Conservation (phyloP, 2,329 filamentous ascomycete species). For the Parastagonospora avenae region DNA sequence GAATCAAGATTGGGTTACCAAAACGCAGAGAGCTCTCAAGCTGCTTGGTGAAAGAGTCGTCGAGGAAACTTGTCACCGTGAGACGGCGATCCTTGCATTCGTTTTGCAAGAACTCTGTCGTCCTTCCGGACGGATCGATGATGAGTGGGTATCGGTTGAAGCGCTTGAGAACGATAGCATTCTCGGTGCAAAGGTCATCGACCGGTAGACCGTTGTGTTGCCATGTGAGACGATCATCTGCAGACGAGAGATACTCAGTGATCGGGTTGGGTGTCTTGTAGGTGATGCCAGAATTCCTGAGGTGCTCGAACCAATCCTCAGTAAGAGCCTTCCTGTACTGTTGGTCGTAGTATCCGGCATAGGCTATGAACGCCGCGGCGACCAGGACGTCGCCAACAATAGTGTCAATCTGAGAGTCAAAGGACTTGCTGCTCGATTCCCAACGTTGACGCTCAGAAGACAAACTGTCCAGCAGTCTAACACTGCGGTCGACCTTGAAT, state of each 20-base stretch:
- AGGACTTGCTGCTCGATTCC: conserved; percentile 97
- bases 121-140: conserved; percentile 94
- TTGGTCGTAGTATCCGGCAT: conserved; percentile 96
- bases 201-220: conserved; percentile 92
- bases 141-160: conserved; percentile 99
- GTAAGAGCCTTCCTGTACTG: conserved; percentile 97
- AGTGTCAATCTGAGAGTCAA: conserved; percentile 96
- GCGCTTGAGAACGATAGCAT: conserved; percentile 94
- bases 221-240: conserved; percentile 93
- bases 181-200: conserved; percentile 97
- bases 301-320: conserved; percentile 95
- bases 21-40: conserved; percentile 96
- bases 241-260: conserved; percentile 94
- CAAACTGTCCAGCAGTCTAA: conserved; percentile 89
- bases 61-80: conserved; percentile 96
- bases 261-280: conserved; percentile 94
- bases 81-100: conserved; percentile 92
- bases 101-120: conserved; percentile 92
- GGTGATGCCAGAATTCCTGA: conserved; percentile 87
- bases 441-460: conserved; percentile 91
- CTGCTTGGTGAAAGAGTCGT: conserved; percentile 97
- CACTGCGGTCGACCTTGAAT: conserved; percentile 97
- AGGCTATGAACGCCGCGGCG: conserved; percentile 95
- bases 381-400: conserved; percentile 94
- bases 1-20: conserved; percentile 97